phyloP scores from a whole-genome alignment of 2,329 filamentous ascomycete species.

The Trichoderma sp. region DNA sequence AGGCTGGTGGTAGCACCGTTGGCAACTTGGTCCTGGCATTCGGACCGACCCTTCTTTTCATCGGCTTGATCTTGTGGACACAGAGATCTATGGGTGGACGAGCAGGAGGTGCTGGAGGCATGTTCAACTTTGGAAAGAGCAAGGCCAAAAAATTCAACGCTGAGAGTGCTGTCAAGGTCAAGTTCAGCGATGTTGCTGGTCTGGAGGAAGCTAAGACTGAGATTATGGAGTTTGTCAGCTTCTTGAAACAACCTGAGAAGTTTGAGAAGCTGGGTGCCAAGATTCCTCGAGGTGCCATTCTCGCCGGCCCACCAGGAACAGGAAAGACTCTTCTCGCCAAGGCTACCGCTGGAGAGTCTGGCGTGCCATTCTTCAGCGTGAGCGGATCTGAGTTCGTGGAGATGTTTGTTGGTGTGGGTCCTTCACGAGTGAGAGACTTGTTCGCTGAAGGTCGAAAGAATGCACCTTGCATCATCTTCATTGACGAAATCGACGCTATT shows the following conservation, averaged over 20 bases:
- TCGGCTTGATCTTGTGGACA: constrained; percentile 78
- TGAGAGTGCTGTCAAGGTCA: constrained; percentile 93
- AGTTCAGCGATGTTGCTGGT: constrained; percentile 93
- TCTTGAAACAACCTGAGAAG: constrained; percentile 87
- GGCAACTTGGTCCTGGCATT: constrained; percentile 74
- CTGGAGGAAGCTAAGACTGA: constrained; percentile 98
- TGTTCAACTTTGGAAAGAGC: constrained; percentile 96
- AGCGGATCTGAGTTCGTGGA: constrained; percentile 98
- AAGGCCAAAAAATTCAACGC: constrained; percentile 97
- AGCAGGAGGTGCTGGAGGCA: constrained; percentile 60
- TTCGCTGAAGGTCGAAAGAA: constrained; percentile 95
- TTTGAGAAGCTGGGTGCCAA: constrained; percentile 96
- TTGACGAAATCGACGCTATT: constrained; percentile 98
- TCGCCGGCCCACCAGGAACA: constrained; percentile 95
- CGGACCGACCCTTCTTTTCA: constrained; percentile 81
- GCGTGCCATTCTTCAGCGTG: constrained; percentile 96
- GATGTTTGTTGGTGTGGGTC: constrained; percentile 99
- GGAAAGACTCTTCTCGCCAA: constrained; percentile 98
- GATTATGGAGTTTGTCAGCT: constrained; percentile 99
- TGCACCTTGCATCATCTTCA: constrained; percentile 98
- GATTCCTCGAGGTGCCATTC: constrained; percentile 93
- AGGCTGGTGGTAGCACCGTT: constrained; percentile 70
- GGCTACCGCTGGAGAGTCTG: constrained; percentile 94
- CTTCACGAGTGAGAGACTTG: constrained; percentile 89
- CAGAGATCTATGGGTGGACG: constrained; percentile 71